Base-by-base conservation (phyloP, 306 rosid species). In the Cajanus cajan region DNA sequence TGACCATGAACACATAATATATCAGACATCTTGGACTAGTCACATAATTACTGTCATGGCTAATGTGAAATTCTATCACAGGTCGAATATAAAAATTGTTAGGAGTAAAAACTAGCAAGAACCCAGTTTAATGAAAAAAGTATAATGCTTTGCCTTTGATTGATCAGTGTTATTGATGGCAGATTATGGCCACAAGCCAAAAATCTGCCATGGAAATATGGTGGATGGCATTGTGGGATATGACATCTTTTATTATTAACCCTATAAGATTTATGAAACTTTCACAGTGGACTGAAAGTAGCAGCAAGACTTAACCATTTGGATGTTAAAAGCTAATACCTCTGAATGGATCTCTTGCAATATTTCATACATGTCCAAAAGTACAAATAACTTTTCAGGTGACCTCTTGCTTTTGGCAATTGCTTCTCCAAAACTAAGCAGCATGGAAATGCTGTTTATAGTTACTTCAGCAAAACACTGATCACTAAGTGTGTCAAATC, bases 341-440 rank as follows among this genome's bases (percentile, higher is more conserved):
- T 92, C 93, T 7, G 92, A 79, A 77, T 90, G 93, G 67, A 92
- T 92, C 86, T 92, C 97, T 68, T 87, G 88, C 95, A 92, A 87
- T 77, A 92, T 92, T 82, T 92, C 97, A 65, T 90, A 92, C 95
- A 92, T 92, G 82, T 92, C 97, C 86, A 92, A 61, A 75, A 92
- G 97, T 40, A 92, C 97, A 83, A 92, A 92, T 88, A 92, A 85
- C 88, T 92, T 92, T 82, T 92, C 97, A 3, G 95, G 97, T 13
- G 97, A 92, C 82, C 97, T 89, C 85, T 92, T 92, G 90, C 97
- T 92, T 79, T 68, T 90, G 15, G 95, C 97, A 84, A 92, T 92
- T 34, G 97, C 97, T 80, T 92, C 95, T 44, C 95, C 97, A 69
- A 90, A 92, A 81, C 95, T 92, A 81, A 89, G 92, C 48, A 92